Conservation (phyloP, 2,329 filamentous ascomycete genomes). For the Cryphonectria carpinicola region DNA sequence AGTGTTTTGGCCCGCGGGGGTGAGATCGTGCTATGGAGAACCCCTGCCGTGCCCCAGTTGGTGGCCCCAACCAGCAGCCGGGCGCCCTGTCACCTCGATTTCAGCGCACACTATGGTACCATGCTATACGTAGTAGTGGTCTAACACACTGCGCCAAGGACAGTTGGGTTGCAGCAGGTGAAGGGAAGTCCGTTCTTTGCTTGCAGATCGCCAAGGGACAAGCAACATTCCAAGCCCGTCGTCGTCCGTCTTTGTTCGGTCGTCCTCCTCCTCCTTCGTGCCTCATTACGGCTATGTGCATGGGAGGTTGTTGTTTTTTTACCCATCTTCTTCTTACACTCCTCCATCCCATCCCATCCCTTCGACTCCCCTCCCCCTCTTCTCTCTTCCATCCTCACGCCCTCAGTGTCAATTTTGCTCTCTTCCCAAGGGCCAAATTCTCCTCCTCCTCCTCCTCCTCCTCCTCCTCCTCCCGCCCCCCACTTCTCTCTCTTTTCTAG, state of each 20-base stretch:
- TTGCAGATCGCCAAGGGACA: not conserved
- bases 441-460: constrained; percentile 10
- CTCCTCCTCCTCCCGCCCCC: not conserved
- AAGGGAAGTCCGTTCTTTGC: not conserved
- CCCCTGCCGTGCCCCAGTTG: not conserved
- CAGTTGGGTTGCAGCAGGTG: too few relatives aligned
- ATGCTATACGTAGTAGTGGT: too few relatives aligned
- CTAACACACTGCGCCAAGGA: too few relatives aligned
- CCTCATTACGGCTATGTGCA: not conserved
- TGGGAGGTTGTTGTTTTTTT: not conserved
- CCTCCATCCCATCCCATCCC: not conserved
- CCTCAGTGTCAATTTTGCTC: constrained; percentile 14
- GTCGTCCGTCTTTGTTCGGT: not conserved
- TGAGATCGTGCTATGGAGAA: constrained; percentile 19
- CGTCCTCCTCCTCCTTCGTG: not conserved
- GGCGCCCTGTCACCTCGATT: constrained; percentile 16
- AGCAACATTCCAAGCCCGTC: constrained; percentile 7
- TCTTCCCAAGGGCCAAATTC: constrained; percentile 8
- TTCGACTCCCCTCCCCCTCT: not conserved
- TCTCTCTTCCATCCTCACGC: constrained; percentile 5
- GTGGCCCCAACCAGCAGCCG: not conserved
- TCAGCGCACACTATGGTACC: not conserved
- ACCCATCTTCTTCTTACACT: not conserved
- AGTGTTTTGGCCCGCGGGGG: constrained; percentile 8
- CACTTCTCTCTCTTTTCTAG: constrained; percentile 7